A percentile compares a stretch with the other conserved stretches of the same genome.
These are phyloP conservation scores for Penicillium sp. DNA, from an alignment of 2,329 filamentous ascomycete genomes.

Conservation along the genomic window DNA sequence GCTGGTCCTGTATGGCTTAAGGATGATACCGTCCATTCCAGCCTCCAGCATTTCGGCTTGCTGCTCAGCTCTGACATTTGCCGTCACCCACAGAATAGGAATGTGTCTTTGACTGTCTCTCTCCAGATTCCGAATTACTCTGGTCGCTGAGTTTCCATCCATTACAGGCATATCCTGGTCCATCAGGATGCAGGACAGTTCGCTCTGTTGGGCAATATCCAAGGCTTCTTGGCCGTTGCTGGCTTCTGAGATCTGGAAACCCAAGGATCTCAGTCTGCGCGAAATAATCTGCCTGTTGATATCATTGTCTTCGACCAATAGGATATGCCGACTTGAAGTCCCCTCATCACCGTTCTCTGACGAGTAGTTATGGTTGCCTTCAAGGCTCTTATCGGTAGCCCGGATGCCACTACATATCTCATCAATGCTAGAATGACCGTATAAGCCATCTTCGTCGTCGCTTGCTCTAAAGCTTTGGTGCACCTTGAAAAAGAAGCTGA, in stretches of 20 bases:
- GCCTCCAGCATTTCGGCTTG: constrained; percentile 70
- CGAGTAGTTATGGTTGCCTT: constrained; percentile 52
- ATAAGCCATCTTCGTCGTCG: constrained; percentile 46
- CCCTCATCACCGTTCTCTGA: too few species aligned
- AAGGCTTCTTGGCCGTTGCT: constrained; percentile 49
- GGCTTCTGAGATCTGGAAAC: constrained; percentile 38
- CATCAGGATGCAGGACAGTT: constrained; percentile 70
- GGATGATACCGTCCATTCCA: constrained; percentile 77
- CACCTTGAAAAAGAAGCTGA: constrained; percentile 61
- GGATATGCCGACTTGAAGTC: constrained; percentile 22
- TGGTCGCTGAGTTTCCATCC: constrained; percentile 75
- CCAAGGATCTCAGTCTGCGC: constrained; percentile 39
- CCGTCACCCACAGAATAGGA: constrained; percentile 55
- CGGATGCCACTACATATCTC: constrained; percentile 45
- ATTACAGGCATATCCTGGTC: constrained; percentile 83
- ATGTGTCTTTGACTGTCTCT: constrained; percentile 48
- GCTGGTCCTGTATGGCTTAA: constrained; percentile 73
- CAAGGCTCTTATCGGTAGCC: constrained; percentile 78
- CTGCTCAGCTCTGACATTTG: constrained; percentile 75
- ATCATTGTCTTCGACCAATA: constrained; percentile 49
- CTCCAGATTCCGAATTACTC: constrained; percentile 69
- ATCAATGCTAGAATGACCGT: too few species aligned
- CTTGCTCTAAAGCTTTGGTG: constrained; percentile 13
- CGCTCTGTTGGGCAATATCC: constrained; percentile 35
- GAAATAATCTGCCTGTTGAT: constrained; percentile 46